Evolutionary conservation across 106 monocot species (phyloP).

Genomic region (Triglochin maritima): DNA sequence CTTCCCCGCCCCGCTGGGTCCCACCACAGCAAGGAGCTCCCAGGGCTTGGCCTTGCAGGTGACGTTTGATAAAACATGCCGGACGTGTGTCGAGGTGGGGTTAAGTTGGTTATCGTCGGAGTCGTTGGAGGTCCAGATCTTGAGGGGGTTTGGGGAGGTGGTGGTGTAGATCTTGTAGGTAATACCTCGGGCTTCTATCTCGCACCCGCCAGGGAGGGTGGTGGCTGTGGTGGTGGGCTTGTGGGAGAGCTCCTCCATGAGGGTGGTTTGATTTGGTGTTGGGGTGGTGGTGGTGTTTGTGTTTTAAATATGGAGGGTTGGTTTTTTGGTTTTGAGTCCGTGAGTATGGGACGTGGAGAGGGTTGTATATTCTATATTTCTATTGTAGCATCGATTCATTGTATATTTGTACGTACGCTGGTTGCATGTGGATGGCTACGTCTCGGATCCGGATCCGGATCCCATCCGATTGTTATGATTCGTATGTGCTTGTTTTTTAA

Average conservation of each 20-base stretch:
- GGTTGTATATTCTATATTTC: not conserved
- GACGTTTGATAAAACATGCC: constrained; percentile 32
- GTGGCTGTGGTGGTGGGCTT: not conserved
- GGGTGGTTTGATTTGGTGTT: not conserved
- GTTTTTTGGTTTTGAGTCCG: not conserved
- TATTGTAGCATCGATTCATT: not conserved
- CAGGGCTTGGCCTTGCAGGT: constrained; percentile 62
- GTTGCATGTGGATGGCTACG: not conserved
- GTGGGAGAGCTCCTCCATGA: not conserved
- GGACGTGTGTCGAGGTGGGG: not conserved
- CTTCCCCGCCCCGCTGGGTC: constrained; percentile 91
- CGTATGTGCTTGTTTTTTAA: not conserved
- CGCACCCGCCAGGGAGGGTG: constrained; percentile 25
- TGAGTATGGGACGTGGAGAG: not conserved
- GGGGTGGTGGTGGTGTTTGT: not conserved
- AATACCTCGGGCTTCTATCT: constrained; percentile 45
- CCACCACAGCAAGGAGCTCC: constrained; percentile 72
- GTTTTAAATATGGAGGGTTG: not conserved
- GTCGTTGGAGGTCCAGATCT: constrained; percentile 29
- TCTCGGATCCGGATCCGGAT: not conserved
- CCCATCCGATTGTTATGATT: not conserved
- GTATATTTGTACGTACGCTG: no score
- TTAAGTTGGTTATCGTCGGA: not conserved
- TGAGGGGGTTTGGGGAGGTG: constrained; percentile 18
- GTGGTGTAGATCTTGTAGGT: constrained; percentile 44